Conservation (phyloP, 139 green algal genomes). For the Ostreobium quekettii region DNA sequence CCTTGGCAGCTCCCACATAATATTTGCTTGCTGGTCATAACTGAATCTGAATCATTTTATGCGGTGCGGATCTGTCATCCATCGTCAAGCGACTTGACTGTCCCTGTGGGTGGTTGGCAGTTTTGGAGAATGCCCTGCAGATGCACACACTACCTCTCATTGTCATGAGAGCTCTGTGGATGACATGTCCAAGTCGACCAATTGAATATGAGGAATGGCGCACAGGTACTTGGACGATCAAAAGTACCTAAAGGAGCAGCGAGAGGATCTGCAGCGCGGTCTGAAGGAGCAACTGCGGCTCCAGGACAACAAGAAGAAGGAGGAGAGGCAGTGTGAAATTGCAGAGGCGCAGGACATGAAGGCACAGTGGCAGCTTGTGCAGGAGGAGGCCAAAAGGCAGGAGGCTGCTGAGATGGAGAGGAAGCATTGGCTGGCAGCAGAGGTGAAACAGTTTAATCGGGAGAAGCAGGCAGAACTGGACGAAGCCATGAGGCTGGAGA, state of each 20-base stretch:
- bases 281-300: not conserved
- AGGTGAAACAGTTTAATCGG: conserved; percentile 48
- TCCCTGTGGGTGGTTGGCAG: no score
- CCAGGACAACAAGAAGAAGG: not conserved
- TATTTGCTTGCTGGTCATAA: no score
- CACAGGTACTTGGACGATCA: not conserved
- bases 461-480: conserved; percentile 38
- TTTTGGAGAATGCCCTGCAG: no score
- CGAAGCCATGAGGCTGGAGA: conserved; percentile 33
- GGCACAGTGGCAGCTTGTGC: conserved; percentile 8
- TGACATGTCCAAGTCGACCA: no score
- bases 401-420: conserved; percentile 14
- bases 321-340: not conserved
- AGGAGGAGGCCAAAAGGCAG: conserved; percentile 1
- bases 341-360: conserved; percentile 6
- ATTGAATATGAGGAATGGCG: no score
- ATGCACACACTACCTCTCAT: no score
- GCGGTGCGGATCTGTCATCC: no score
- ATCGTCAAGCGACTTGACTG: no score
- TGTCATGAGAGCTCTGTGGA: no score
- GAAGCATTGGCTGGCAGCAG: conserved; percentile 32
- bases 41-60: no score
- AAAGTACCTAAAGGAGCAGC: not conserved
- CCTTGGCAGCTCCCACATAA: no score
- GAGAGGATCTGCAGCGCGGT: not conserved